Evolutionary conservation across 148 eudicot species (phyloP).

Genomic region (Vaccinium darrowii): DNA sequence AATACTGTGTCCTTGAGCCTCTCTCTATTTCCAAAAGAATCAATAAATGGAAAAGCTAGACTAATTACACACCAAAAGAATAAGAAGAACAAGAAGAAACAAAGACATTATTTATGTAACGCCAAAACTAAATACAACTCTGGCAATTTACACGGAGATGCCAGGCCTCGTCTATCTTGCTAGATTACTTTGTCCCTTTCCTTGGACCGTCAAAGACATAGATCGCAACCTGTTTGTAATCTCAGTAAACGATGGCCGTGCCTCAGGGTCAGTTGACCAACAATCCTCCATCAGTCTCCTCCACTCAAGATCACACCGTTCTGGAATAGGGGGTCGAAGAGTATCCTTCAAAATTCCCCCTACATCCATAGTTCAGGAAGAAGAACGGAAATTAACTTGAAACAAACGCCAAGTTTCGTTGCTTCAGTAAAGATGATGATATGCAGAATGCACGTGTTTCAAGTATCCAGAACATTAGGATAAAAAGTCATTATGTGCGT

Average conservation of each 20-base stretch:
- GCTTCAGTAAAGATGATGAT: neutral
- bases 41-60: conserved; percentile 25
- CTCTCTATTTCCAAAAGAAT: conserved; percentile 21
- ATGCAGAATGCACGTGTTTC: neutral
- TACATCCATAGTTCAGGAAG: conserved; percentile 23
- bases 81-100: neutral
- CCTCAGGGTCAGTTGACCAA: conserved; percentile 72
- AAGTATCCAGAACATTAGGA: neutral
- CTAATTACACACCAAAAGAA: neutral
- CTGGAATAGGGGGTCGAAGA: conserved; percentile 74
- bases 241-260: conserved; percentile 75
- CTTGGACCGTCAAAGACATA: conserved; percentile 44
- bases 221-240: conserved; percentile 60
- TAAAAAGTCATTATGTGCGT: neutral
- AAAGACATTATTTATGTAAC: neutral
- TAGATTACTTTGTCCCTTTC: conserved; percentile 41
- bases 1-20: neutral
- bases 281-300: conserved; percentile 81
- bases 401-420: neutral
- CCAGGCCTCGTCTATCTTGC: conserved; percentile 27
- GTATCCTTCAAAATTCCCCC: conserved; percentile 91
- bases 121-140: neutral
- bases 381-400: neutral
- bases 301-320: conserved; percentile 78
- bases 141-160: conserved; percentile 15